Evolutionary conservation across 305 asterid species (phyloP), one percentile per base, ranked within the genome.

Genomic region (Fraxinus albicans): DNA sequence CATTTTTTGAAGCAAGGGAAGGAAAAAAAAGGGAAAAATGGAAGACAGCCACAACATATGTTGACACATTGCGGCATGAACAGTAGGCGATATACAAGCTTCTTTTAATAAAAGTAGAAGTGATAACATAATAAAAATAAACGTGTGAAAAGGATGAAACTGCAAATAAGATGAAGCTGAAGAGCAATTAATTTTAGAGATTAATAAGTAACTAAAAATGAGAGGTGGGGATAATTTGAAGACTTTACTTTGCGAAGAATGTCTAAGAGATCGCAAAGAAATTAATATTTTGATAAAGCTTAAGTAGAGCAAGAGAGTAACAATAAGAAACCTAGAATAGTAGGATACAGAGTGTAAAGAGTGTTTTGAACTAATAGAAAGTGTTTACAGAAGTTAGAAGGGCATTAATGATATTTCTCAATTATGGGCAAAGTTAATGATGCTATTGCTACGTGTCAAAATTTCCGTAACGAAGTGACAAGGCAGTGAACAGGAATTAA

Each of bases 241-340:
- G 29, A 63, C 65, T 47, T 72, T 80, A 85, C 86, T 86, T 77
- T 38, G 60, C 6, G 70, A 76, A 77, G 47, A 40, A 50, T 50
- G 60, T 40, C 10, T 29, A 10, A 1, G 33, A 50, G 31, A 27
- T n/a, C 25, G 25, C 27, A 7, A n/a, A 55, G 67, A n/a, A 19
- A 55, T 50, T n/a, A 47, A 8, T 12, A 5, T 19, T 55, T 55
- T 6, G 67, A 55, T 55, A 55, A 6, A n/a, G 25, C 67, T 55
- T 55, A n/a, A 55, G 67, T n/a, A 6, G 67, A 15, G 27, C 25
- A 19, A 4, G 27, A 55, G 3, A n/a, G 67, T 55, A n/a, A 55
- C n/a, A 29, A 6, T n/a, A 35, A 50, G 42, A 83, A 78, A 82
- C 69, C 83, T 78, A 73, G 86, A 53, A 53, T 19, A 50, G 79